Base-by-base conservation (phyloP, 83 land plant species). In the Isoetes engelmannii region DNA sequence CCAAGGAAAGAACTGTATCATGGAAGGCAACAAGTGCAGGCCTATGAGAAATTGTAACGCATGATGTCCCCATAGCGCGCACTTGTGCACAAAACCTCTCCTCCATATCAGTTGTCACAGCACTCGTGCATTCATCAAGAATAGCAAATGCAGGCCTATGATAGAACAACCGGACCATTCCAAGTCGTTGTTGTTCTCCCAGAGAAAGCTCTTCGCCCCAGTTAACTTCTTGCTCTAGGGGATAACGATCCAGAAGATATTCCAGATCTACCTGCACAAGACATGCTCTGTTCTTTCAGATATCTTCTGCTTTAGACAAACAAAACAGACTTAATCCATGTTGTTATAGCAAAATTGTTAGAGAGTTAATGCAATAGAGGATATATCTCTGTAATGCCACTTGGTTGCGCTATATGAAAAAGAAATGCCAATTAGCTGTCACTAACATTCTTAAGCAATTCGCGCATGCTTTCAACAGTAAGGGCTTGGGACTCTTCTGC, bases 41-140 rank as follows among this genome's bases (percentile, higher is more conserved):
- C 5, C 97, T 84, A 71, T 95, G 99, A 57, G 99, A 95, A 71
- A 95, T 95, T 10, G 99, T 95, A 44, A 95, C 96, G 72, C 99
- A 95, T 53, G 97, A 88, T 19, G 99, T 90, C 15, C 99, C 99
- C 99, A 95, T 90, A 6, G 92, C 97, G n/a, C 88, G 63, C 63
- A 95, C 99, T 79, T 90, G 86, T 42, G 88, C 84, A 82, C 97
- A 95, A 47, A 95, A 95, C 6, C 99, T 80, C 72, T 90, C 97
- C 69, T 95, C 99, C 99, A 95, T 95, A 70, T 91, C 97, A 62
- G 97, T 95, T 61, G 99, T 90, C 54, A 95, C 97, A 69, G 97
- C 99, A 82, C 97, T 90, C 1, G 99, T 95, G 73, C 99, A 94
- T 70, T 94, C 99, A 78, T 94, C 99, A n/a, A 94, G 86, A 57